phyloP scores from a whole-genome alignment of 805 yeast species.

The Yamadazyma laniorum region DNA sequence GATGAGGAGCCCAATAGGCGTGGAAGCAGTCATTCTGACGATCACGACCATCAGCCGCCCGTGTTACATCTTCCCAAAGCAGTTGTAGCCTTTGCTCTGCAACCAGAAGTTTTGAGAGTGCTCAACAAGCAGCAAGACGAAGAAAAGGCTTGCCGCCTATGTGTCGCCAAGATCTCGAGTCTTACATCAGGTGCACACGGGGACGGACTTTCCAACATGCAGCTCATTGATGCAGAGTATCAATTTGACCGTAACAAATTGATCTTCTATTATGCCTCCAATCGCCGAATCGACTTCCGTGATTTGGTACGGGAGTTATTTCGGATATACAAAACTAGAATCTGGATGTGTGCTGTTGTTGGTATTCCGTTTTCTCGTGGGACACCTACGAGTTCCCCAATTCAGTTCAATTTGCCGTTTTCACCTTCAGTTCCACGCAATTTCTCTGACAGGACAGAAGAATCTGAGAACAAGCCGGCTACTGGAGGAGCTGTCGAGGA shows the following conservation, averaged over 20 bases:
- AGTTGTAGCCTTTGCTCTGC: constrained; percentile 59
- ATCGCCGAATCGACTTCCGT: constrained; percentile 59
- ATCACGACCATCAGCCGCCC: constrained; percentile 33
- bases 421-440: constrained; percentile 10
- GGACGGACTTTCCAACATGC: constrained; percentile 41
- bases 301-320: constrained; percentile 44
- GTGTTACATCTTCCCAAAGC: constrained; percentile 64
- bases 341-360: constrained; percentile 75
- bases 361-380: constrained; percentile 31
- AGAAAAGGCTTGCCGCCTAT: constrained; percentile 61
- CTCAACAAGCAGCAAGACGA: constrained; percentile 63
- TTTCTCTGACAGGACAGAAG: constrained; percentile 6
- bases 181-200: not conserved
- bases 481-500: constrained; percentile 2
- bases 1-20: constrained; percentile 17
- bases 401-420: constrained; percentile 6
- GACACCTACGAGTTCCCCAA: constrained; percentile 2
- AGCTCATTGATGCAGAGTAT: constrained; percentile 71
- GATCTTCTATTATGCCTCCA: constrained; percentile 62
- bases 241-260: constrained; percentile 79
- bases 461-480: not conserved
- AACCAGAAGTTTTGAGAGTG: constrained; percentile 59
- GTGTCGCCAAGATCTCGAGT: constrained; percentile 56
- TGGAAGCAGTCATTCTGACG: not conserved
- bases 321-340: constrained; percentile 45